Base-by-base conservation (phyloP, 768 basidiomycete genomes). In the Panellus pusillus region DNA sequence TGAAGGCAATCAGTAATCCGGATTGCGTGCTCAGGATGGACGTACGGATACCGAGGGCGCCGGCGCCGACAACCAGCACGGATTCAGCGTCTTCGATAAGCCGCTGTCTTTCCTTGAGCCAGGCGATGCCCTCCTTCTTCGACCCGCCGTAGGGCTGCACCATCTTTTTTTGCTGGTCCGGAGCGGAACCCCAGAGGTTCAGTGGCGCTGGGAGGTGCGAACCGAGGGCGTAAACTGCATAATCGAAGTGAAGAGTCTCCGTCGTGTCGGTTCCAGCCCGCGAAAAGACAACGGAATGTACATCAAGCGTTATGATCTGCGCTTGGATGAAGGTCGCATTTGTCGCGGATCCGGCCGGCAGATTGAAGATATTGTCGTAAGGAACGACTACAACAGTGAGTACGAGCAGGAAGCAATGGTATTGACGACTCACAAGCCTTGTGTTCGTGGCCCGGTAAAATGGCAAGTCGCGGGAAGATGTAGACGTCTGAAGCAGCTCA, bases 41-140 rank as follows among this genome's bases (percentile, higher is more conserved):
- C 82, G 60, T 64, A 87, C 85, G 84, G 24, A 89, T 81, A 3
- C 87, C 88, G 9, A 89, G 76, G 1, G 88, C 84, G 0, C 89
- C 88, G 11, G 85, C 87, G 2, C 89, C 88, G 2, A 89, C 78
- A 13, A 89, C 76, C 7, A 89, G 75, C 4, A 90, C 74, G 38
- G 74, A 79, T 1, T 65, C 68, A 0, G 83, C 75, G 2, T 64
- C 67, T 47, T 76, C 68, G 44, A 89, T 72, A 4, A 70, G 65
- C 29, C 65, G 63, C 61, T 87, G 86, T 50, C 75, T 74, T n/a
- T 69, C 65, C 54, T 70, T 71, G 39, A 86, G 69, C 75, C 80
- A 84, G 2, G 66, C 69, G 14, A 83, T 70, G 0, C 77, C 77
- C 52, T 79, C 79, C 0, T 62, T 18, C 64, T 84, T 85, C 47